Percentiles rank a stretch among this genome's conserved stretches.
Evolutionary conservation across 1,284 basidiomycete genomes (phyloP).

Genomic region (Termitomyces sp.): DNA sequence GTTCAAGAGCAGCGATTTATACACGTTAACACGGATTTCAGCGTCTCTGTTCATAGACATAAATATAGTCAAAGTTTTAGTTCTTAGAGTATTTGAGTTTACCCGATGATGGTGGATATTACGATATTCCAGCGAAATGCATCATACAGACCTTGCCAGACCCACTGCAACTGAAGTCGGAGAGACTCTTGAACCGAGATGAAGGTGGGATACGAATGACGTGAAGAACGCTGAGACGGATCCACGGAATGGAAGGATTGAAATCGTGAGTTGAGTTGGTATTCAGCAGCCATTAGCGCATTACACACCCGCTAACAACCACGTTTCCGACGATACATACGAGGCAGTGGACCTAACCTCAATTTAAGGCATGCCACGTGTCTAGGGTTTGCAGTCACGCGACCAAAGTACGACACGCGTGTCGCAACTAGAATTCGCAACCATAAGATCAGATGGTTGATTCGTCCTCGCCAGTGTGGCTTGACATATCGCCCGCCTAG

Average conservation of each 20-base stretch:
- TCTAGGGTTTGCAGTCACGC: constrained; percentile 12
- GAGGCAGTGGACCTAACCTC: constrained; percentile 29
- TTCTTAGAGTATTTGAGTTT: constrained; percentile 6
- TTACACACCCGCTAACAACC: too few species aligned
- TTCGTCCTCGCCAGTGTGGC: too few species aligned
- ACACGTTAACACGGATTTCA: constrained; percentile 65
- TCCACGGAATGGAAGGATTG: constrained; percentile 20
- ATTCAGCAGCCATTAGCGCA: constrained; percentile 18
- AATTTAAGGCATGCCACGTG: constrained; percentile 24
- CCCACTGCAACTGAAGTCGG: constrained; percentile 53
- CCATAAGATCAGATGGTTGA: too few species aligned
- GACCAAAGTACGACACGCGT: not conserved
- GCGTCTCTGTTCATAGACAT: constrained; percentile 44
- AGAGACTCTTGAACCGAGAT: constrained; percentile 57
- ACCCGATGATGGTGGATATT: constrained; percentile 43
- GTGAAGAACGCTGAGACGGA: constrained; percentile 28
- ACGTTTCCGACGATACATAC: too few species aligned
- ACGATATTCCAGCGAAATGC: constrained; percentile 69
- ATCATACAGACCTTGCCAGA: constrained; percentile 58
- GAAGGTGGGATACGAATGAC: constrained; percentile 61
- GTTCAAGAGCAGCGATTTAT: constrained; percentile 72
- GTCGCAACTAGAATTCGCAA: not conserved
- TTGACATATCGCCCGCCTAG: not conserved
- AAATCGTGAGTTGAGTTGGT: constrained; percentile 11
- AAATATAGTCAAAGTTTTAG: constrained; percentile 1